phyloP scores from a whole-genome alignment of 768 basidiomycete genomes.

The Hygrocybe punicea region DNA sequence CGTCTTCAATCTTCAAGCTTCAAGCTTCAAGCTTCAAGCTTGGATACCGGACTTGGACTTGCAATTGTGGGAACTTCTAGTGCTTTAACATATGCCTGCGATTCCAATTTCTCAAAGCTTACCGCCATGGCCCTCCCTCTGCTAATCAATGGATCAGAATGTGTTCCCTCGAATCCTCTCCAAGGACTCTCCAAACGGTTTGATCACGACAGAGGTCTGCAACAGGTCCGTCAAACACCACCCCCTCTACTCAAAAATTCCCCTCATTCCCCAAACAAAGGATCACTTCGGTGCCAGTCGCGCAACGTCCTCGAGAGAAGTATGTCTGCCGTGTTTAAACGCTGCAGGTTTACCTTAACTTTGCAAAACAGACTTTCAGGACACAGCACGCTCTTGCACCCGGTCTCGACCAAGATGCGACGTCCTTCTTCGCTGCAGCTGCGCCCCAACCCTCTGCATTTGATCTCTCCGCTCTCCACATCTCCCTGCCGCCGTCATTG shows the following conservation, averaged over 20 bases:
- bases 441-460: constrained; percentile 44
- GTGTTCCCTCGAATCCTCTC: constrained; percentile 81
- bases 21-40: too few relatives aligned
- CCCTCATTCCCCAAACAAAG: constrained; percentile 33
- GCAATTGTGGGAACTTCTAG: too few relatives aligned
- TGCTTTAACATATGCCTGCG: background rate
- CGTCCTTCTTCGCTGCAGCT: constrained; percentile 59
- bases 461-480: constrained; percentile 56
- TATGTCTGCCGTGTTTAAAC: constrained; percentile 27
- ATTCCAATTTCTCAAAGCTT: too few relatives aligned
- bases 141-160: constrained; percentile 74
- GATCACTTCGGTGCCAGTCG: constrained; percentile 66
- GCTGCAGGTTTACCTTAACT: constrained; percentile 6
- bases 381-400: constrained; percentile 43
- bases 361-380: constrained; percentile 52
- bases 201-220: constrained; percentile 72
- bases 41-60: too few relatives aligned
- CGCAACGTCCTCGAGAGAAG: constrained; percentile 63
- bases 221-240: constrained; percentile 62
- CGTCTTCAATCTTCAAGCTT: too few relatives aligned
- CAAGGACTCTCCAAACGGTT: constrained; percentile 77
- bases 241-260: constrained; percentile 10
- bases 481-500: constrained; percentile 41
- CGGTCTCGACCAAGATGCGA: constrained; percentile 59
- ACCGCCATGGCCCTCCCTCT: constrained; percentile 70